Conservation (phyloP, 164 flowering plant species). For the Tetrastigma voinierianum region DNA sequence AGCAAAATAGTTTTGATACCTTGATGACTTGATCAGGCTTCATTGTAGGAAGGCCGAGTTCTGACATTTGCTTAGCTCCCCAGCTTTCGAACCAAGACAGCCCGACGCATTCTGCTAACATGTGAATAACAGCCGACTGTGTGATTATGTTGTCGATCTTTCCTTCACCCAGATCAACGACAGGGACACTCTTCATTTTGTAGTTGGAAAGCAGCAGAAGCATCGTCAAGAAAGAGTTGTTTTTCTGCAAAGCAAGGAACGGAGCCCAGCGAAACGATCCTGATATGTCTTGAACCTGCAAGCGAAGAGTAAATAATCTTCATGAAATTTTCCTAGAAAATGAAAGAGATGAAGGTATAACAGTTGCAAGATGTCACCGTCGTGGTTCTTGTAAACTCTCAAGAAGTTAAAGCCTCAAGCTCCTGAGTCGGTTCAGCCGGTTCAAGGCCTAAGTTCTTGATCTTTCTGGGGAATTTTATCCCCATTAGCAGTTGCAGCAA, state of each 20-base stretch:
- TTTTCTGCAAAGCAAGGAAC: constrained; percentile 84
- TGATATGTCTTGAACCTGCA: constrained; percentile 85
- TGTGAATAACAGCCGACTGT: constrained; percentile 91
- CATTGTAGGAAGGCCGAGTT: constrained; percentile 85
- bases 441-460: constrained; percentile 38
- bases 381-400: constrained; percentile 78
- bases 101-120: constrained; percentile 93
- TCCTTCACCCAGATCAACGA: constrained; percentile 74
- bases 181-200: constrained; percentile 97
- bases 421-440: constrained; percentile 60
- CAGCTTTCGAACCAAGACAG: constrained; percentile 95
- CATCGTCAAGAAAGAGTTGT: constrained; percentile 88
- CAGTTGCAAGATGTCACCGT: constrained; percentile 39
- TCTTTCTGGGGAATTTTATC: constrained; percentile 23
- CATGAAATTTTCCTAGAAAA: neutral
- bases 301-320: neutral
- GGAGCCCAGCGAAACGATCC: constrained; percentile 99
- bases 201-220: constrained; percentile 88
- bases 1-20: constrained; percentile 30
- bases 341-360: neutral
- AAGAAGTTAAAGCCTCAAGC: constrained; percentile 71
- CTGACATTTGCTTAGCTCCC: constrained; percentile 78
- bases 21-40: constrained; percentile 46
- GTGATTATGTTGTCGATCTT: constrained; percentile 80
- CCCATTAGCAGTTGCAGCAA: constrained; percentile 41